A percentile compares a stretch with the other conserved stretches of the same genome.
phyloP scores from a whole-genome alignment of 2,329 filamentous ascomycete species.

The Metarhizium rileyi region DNA sequence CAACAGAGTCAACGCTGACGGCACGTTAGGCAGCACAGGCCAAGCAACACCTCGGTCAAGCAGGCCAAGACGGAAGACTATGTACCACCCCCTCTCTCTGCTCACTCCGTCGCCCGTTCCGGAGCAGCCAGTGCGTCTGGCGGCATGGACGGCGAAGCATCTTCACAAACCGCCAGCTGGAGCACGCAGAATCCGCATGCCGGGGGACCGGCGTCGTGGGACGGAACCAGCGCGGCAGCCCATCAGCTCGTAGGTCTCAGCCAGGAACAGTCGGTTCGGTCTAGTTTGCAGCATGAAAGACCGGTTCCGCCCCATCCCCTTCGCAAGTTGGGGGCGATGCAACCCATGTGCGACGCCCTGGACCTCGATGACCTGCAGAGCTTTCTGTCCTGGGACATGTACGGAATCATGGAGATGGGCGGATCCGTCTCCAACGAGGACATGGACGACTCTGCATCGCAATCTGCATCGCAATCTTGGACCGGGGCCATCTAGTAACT shows the following conservation, averaged over 20 bases:
- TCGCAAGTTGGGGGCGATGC: slow-evolving; percentile 11
- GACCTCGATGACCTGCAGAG: slow-evolving; percentile 29
- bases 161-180: slow-evolving; percentile 11
- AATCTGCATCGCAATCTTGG: slow-evolving; percentile 22
- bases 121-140: slow-evolving; percentile 6
- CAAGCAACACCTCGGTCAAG: slow-evolving; percentile 6
- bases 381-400: slow-evolving; percentile 31
- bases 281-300: slow-evolving; percentile 28
- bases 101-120: slow-evolving; percentile 13
- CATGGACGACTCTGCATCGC: slow-evolving; percentile 23
- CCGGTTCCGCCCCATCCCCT: slow-evolving; percentile 19
- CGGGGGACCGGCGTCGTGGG: slow-evolving; percentile 14
- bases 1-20: neutral
- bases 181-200: slow-evolving; percentile 14
- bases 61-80: slow-evolving; percentile 9
- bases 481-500: slow-evolving; percentile 12
- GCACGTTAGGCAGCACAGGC: slow-evolving; percentile 4
- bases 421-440: slow-evolving; percentile 25
- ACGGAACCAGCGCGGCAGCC: slow-evolving; percentile 16
- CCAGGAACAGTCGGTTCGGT: slow-evolving; percentile 16
- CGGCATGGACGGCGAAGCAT: slow-evolving; percentile 7
- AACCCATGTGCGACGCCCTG: slow-evolving; percentile 24
- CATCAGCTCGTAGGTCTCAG: slow-evolving; percentile 17
- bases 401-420: slow-evolving; percentile 31
- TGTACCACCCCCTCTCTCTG: slow-evolving; percentile 14